Evolutionary conservation across 768 basidiomycete genomes (phyloP), one percentile per base, ranked within the genome.

Genomic region (Suillus hirtellus): DNA sequence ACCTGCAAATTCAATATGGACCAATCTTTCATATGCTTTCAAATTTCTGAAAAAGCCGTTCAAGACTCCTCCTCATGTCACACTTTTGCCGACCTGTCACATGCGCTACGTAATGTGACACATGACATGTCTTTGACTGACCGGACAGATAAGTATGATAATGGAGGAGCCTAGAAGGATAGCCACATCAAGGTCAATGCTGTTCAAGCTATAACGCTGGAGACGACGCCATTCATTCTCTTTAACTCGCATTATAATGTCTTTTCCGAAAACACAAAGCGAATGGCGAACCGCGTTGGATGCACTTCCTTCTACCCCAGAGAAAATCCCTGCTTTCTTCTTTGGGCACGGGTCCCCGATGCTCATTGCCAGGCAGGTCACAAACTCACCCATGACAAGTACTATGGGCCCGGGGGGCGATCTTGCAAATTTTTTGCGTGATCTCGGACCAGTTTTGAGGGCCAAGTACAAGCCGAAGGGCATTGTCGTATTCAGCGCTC

Each of bases 401-500:
- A 55, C 63, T 1, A 68, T 69, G n/a, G 88, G 87, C 2, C 81
- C 83, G 8, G 76, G 75, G 6, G 86, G 88, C 0, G 81, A 83
- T 1, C 76, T 90, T 19, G 84, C 82, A 1, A 68, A 70, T 14
- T 93, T 92, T 72, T 73, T 92, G 67, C 78, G 75, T 50, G 81
- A 87, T 62, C 90, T 92, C 74, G 90, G 90, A 0, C 85, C 86
- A 1, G 78, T 78, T 0, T 71, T 92, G 35, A 68, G 91, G 47
- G 69, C 82, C 62, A 92, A 91, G 72, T 93, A 93, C 74, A 79
- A 85, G 54, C 90, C 90, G 3, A 88, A 86, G 70, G 90, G 83
- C n/a, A 88, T 92, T 60, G 84, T 93, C 5, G 89, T 92, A 1
- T 91, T 92, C 77, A 90, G 88, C 65, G 91, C 92, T 12, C 92